These are phyloP conservation scores for Taiozyma onychis DNA, from an alignment of 1,139 yeast species.

Conservation along the genomic window DNA sequence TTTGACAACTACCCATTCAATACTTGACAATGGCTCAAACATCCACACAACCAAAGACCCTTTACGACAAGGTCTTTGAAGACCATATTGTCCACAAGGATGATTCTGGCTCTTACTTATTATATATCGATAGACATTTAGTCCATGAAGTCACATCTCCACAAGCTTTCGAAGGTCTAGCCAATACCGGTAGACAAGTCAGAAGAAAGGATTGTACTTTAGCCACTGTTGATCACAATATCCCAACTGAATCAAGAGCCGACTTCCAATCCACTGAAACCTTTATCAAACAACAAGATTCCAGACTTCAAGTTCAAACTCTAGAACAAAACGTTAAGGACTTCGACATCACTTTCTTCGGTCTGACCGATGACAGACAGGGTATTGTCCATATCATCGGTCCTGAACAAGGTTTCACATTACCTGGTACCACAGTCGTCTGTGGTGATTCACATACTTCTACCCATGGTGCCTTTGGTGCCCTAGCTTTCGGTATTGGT, in stretches of 20 bases:
- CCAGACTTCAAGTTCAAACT: constrained; percentile 87
- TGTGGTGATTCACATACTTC: constrained; percentile 99
- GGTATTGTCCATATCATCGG: constrained; percentile 98
- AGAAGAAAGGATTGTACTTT: constrained; percentile 93
- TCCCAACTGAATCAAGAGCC: constrained; percentile 83
- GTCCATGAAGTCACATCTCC: constrained; percentile 99
- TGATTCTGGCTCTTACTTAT: constrained; percentile 76
- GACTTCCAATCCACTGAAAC: constrained; percentile 67
- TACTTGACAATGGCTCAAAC: not conserved
- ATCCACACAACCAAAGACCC: constrained; percentile 46
- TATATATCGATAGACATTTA: constrained; percentile 92
- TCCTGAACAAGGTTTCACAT: constrained; percentile 97
- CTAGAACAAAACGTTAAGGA: constrained; percentile 88
- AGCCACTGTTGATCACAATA: constrained; percentile 97
- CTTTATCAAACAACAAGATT: constrained; percentile 89
- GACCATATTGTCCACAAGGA: constrained; percentile 91
- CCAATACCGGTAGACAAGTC: constrained; percentile 78
- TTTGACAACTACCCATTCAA: not conserved
- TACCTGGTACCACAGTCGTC: constrained; percentile 97
- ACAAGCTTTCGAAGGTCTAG: constrained; percentile 95
- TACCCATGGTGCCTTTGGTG: constrained; percentile 97
- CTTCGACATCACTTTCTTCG: constrained; percentile 85
- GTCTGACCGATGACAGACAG: constrained; percentile 90
- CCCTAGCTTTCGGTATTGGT: constrained; percentile 98
- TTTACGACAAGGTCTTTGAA: constrained; percentile 93